Evolutionary conservation across 2,329 filamentous ascomycete species (phyloP).

Genomic region (Cyphellophora europaea): DNA sequence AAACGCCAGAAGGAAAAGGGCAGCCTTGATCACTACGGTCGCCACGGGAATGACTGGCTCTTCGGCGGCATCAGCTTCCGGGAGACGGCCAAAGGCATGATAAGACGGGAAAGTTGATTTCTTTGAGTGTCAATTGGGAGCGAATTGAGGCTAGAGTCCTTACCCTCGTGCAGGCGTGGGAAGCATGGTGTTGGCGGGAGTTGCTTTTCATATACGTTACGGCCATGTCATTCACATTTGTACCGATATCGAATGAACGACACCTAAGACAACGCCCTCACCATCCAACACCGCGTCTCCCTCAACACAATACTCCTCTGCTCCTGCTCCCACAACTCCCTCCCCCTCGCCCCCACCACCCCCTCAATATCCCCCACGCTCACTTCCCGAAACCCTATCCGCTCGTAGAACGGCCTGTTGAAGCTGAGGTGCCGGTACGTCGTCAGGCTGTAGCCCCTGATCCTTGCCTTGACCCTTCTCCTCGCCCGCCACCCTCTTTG

Average conservation of each 20-base stretch:
- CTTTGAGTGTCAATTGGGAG: too few relatives aligned
- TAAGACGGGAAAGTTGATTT: constrained; percentile 50
- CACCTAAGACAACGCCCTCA: constrained; percentile 1
- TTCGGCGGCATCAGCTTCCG: constrained; percentile 40
- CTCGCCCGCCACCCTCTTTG: too few relatives aligned
- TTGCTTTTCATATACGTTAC: too few relatives aligned
- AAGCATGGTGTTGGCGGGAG: too few relatives aligned
- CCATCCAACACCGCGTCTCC: constrained; percentile 7
- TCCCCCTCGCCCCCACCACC: constrained; percentile 3
- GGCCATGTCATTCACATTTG: too few relatives aligned
- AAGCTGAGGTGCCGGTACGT: constrained; percentile 7
- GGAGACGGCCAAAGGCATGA: constrained; percentile 27
- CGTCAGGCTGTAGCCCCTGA: constrained; percentile 6
- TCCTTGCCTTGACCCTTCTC: not conserved
- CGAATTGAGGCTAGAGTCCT: too few relatives aligned
- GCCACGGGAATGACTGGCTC: constrained; percentile 43
- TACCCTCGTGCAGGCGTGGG: too few relatives aligned
- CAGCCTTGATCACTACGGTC: constrained; percentile 35
- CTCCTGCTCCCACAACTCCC: constrained; percentile 7
- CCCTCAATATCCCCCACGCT: constrained; percentile 2
- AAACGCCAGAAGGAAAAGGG: constrained; percentile 21
- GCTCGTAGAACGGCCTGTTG: constrained; percentile 7
- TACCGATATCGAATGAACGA: too few relatives aligned
- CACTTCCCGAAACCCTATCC: constrained; percentile 5
- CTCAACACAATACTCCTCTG: constrained; percentile 2